These are phyloP conservation scores for Kazachstania psychrophila DNA, from an alignment of 805 yeast genomes.

Conservation along the genomic window DNA sequence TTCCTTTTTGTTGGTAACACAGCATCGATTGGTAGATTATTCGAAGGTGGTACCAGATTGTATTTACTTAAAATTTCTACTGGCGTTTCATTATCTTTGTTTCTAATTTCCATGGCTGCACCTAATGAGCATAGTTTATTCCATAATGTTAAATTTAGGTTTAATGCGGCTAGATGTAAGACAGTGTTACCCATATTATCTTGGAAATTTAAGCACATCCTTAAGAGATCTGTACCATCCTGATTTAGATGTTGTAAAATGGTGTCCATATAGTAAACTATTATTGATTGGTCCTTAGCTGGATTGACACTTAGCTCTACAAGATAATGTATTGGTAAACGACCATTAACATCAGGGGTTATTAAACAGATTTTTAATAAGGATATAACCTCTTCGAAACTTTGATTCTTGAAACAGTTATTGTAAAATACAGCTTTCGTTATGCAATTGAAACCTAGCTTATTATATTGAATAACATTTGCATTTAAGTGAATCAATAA, in stretches of 20 bases:
- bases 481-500: conserved; percentile 48
- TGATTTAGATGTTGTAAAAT: conserved; percentile 37
- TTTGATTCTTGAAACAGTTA: conserved; percentile 56
- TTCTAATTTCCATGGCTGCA: conserved; percentile 23
- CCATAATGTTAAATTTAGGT: conserved; percentile 27
- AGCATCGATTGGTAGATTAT: background rate
- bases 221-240: conserved; percentile 38
- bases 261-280: conserved; percentile 44
- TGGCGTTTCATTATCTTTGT: conserved; percentile 26
- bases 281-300: conserved; percentile 41
- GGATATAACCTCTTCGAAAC: conserved; percentile 50
- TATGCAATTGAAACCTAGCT: conserved; percentile 58
- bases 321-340: conserved; percentile 67
- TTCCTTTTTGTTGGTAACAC: background rate
- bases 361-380: conserved; percentile 56
- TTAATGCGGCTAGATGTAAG: conserved; percentile 56
- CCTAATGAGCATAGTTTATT: conserved; percentile 27
- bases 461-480: conserved; percentile 44
- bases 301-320: conserved; percentile 44
- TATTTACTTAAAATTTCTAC: conserved; percentile 23
- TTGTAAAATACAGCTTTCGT: conserved; percentile 63
- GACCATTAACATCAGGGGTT: conserved; percentile 60
- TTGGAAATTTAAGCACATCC: conserved; percentile 59
- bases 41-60: conserved; percentile 21
- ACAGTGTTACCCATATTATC: conserved; percentile 84